A percentile compares a stretch with the other conserved stretches of the same genome.
These are phyloP conservation scores for Carex cristatella DNA, from an alignment of 176 grass and related monocot species.

Conservation along the genomic window DNA sequence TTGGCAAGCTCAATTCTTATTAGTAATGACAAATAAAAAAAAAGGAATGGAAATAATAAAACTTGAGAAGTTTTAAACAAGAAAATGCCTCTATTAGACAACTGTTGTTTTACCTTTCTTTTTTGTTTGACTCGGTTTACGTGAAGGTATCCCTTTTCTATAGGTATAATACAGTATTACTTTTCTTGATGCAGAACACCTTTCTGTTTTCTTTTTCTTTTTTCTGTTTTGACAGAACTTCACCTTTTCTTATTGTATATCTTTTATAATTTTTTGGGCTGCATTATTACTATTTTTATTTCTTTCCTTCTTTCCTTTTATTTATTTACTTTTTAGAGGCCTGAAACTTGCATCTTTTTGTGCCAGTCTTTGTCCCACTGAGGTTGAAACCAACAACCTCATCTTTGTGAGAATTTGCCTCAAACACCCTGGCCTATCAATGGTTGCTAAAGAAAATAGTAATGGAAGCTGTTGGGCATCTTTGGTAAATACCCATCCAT, in stretches of 20 bases:
- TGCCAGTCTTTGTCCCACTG: not conserved
- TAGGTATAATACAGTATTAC: not conserved
- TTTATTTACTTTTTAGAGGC: not conserved
- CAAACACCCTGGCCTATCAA: not conserved
- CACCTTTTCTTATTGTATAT: not conserved
- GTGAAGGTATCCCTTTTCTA: not conserved
- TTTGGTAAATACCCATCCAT: not conserved
- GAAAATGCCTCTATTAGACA: not conserved
- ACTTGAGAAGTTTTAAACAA: not conserved
- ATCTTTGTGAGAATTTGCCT: not conserved
- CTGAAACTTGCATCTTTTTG: not conserved
- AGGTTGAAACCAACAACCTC: not conserved
- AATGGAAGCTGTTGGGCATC: not conserved
- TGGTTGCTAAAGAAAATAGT: not conserved
- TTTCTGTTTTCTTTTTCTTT: not conserved
- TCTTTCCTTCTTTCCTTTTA: not conserved
- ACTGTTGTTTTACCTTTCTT: not conserved
- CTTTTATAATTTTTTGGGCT: not conserved
- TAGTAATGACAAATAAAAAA: not conserved
- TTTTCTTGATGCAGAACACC: not conserved
- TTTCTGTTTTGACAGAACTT: not conserved
- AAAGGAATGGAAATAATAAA: not conserved
- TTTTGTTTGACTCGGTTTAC: not conserved
- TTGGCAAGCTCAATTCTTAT: conserved; percentile 15
- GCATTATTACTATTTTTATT: not conserved